Percentiles rank a stretch among this genome's conserved stretches.
phyloP scores from a whole-genome alignment of 1,284 basidiomycete species.

The Austropuccinia psidii region DNA sequence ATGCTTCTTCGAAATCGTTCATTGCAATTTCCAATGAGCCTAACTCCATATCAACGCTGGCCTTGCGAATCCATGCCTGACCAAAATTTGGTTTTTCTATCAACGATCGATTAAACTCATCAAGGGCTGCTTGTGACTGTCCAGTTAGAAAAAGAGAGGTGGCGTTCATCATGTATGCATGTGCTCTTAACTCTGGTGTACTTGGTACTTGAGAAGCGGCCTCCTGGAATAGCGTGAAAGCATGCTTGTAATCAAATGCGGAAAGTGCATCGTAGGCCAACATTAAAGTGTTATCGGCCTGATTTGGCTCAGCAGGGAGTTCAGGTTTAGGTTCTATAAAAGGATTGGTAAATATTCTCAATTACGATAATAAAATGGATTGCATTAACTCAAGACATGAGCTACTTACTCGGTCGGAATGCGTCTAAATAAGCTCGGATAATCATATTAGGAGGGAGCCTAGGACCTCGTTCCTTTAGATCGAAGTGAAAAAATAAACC shows the following conservation, averaged over 20 bases:
- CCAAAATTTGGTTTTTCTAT: conserved; percentile 67
- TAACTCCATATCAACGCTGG: conserved; percentile 95
- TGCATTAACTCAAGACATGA: not conserved
- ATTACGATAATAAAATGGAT: not conserved
- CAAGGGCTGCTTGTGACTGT: conserved; percentile 71
- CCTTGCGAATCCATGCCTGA: conserved; percentile 93
- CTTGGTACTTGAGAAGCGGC: conserved; percentile 80
- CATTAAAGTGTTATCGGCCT: conserved; percentile 75
- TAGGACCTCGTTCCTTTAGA: conserved; percentile 65
- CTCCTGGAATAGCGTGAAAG: conserved; percentile 72
- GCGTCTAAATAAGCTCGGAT: conserved; percentile 94
- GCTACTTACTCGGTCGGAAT: conserved; percentile 59
- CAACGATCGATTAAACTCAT: conserved; percentile 72
- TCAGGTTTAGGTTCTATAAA: conserved; percentile 59
- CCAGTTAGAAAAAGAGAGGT: conserved; percentile 56
- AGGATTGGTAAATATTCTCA: not conserved
- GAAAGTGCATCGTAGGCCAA: conserved; percentile 74
- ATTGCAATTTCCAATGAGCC: conserved; percentile 63
- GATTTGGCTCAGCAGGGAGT: conserved; percentile 66
- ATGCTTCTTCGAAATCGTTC: conserved; percentile 82
- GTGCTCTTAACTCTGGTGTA: conserved; percentile 59
- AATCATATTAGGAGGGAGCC: conserved; percentile 83
- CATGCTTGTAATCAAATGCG: conserved; percentile 78
- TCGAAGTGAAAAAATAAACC: not conserved
- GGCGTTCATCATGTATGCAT: conserved; percentile 85